phyloP scores from a whole-genome alignment of 305 asterid species.

The Fraxinus platypoda region DNA sequence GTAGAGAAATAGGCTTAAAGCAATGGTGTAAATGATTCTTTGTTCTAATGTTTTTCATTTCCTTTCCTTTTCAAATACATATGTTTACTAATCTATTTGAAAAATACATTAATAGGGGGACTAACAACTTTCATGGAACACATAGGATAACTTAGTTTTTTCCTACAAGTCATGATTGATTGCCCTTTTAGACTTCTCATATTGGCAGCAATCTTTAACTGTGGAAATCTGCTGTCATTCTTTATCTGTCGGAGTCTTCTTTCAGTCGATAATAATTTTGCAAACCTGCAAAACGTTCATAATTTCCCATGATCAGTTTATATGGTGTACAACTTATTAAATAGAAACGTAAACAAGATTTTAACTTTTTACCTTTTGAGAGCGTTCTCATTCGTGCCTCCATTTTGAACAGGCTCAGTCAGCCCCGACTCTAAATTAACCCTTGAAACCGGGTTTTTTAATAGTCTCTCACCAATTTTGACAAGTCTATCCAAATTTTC shows the following conservation, averaged over 20 bases:
- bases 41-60: no score
- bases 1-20: no score
- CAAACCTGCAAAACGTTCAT: conserved; percentile 27
- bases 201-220: conserved; percentile 3
- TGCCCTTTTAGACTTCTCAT: neutral
- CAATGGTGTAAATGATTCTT: no score
- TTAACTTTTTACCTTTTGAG: conserved; percentile 26
- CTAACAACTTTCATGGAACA: neutral
- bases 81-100: neutral
- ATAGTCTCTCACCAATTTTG: conserved; percentile 35
- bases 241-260: conserved; percentile 26
- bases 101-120: conserved; percentile 4
- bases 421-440: conserved; percentile 31
- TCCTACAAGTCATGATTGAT: conserved; percentile 2
- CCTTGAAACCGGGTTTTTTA: conserved; percentile 34
- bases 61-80: neutral
- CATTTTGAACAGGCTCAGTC: conserved; percentile 31
- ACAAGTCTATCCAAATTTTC: conserved; percentile 40
- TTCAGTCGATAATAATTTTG: conserved; percentile 33
- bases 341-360: neutral
- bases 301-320: neutral
- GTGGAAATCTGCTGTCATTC: neutral
- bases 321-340: neutral
- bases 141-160: neutral
- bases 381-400: conserved; percentile 38